Evolutionary conservation across 1,284 basidiomycete species (phyloP).

Genomic region (Fomitopsis betulina): DNA sequence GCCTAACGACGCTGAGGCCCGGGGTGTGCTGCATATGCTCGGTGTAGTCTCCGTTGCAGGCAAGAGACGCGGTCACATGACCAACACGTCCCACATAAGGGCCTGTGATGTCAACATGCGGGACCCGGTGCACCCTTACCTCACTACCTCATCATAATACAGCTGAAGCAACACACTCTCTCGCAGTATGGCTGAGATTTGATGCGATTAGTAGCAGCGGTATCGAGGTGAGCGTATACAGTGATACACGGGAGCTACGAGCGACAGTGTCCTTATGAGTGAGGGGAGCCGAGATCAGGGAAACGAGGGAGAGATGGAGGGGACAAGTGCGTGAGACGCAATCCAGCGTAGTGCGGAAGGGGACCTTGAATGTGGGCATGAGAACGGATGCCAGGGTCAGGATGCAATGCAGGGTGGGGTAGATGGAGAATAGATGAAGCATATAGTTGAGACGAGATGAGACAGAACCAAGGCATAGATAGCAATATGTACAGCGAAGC

Average conservation of each 20-base stretch:
- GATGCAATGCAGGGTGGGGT: background rate
- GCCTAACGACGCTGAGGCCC: too few relatives aligned
- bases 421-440: background rate
- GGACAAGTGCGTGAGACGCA: background rate
- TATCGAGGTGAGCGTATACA: background rate
- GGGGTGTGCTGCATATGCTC: too few relatives aligned
- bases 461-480: background rate
- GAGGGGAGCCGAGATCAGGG: background rate
- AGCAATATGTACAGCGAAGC: background rate
- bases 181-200: background rate
- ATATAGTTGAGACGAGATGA: background rate
- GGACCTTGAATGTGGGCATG: background rate
- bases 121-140: background rate
- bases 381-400: background rate
- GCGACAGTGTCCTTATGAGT: background rate
- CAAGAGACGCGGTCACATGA: background rate
- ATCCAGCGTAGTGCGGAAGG: background rate
- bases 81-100: background rate
- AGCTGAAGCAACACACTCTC: background rate
- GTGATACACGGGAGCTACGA: constrained; percentile 1
- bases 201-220: background rate
- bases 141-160: too few relatives aligned
- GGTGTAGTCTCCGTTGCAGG: too few relatives aligned
- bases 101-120: background rate
- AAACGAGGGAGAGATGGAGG: background rate